phyloP scores from a whole-genome alignment of 2,329 filamentous ascomycete genomes.

The Xylariales sp. region DNA sequence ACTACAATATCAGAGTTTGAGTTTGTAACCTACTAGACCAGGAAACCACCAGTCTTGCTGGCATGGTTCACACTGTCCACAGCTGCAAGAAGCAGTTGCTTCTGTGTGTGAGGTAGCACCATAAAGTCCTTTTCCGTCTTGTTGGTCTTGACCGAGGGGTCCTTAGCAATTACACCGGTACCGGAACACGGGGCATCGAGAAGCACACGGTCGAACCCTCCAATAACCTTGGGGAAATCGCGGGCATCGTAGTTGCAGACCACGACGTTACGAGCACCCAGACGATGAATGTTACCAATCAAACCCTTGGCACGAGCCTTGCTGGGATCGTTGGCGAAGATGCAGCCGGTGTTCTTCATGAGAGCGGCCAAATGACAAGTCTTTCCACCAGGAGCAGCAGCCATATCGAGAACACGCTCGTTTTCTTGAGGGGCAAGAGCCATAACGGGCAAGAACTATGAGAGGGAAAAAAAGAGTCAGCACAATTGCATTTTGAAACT shows the following conservation, averaged over 20 bases:
- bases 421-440: slow-evolving; percentile 89
- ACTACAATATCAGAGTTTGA: neutral
- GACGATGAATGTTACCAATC: slow-evolving; percentile 94
- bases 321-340: slow-evolving; percentile 96
- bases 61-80: slow-evolving; percentile 93
- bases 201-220: slow-evolving; percentile 90
- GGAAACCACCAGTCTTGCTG: slow-evolving; percentile 88
- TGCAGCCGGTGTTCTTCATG: slow-evolving; percentile 94
- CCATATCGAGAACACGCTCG: slow-evolving; percentile 90
- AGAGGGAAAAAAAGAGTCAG: no score
- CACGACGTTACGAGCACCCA: slow-evolving; percentile 89
- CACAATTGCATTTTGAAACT: no score
- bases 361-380: slow-evolving; percentile 93
- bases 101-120: slow-evolving; percentile 87
- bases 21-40: slow-evolving; percentile 60
- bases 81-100: slow-evolving; percentile 85
- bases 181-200: slow-evolving; percentile 91
- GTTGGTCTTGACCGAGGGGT: slow-evolving; percentile 95
- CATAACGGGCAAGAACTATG: slow-evolving; percentile 97
- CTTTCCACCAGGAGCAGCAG: slow-evolving; percentile 92
- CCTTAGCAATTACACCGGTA: slow-evolving; percentile 96
- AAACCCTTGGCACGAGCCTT: slow-evolving; percentile 92
- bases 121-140: slow-evolving; percentile 96
- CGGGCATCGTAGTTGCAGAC: slow-evolving; percentile 94
- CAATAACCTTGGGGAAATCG: slow-evolving; percentile 90